Base-by-base conservation (phyloP, 2,329 filamentous ascomycete species). In the Keithomyces neogunnii region DNA sequence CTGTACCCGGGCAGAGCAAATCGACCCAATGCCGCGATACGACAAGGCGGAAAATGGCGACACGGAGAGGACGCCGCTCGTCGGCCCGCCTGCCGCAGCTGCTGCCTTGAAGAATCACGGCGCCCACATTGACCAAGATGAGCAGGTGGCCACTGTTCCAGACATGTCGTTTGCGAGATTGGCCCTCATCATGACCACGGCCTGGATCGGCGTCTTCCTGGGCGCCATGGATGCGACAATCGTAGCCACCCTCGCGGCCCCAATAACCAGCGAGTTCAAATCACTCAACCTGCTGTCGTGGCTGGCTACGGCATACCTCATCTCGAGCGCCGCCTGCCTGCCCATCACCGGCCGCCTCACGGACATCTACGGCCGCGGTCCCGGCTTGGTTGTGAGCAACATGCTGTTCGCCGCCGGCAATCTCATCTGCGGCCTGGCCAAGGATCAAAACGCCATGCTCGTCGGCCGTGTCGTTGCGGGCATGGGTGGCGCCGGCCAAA, bases 221-320 rank as follows among this genome's bases (percentile, higher is more conserved):
- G 77, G 75, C 5, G 77, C 78, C 29, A 67, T 80, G 32, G 88
- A 93, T 66, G 77, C 78, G 1, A 90, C 86, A 11, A 82, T 93
- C 53, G 86, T 92, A 53, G 87, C 88, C 5, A 93, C 88, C 0
- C 74, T 93, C 1, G 84, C 86, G 0, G 84, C 79, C 0, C 86
- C 88, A 2, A 92, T 95, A 54, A 85, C 86, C n/a, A 84, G 80
- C 59, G 82, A 82, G 32, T 92, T 93, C 69, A 74, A 82, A 53
- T 91, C 86, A 1, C 77, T 92, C 19, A 83, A 81, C 4, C 74
- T 90, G 1, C 76, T 93, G 40, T 89, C 87, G 1, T 93, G 88
- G 88, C 80, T 93, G 3, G 88, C 86, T 0, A 84, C 86, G 0
- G 83, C 86, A 9, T 93, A 92, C 63, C 75, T 92, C 3, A 88